A percentile compares a stretch with the other conserved stretches of the same genome.
phyloP scores from a whole-genome alignment of 345 rosid genomes.

The Alliaria petiolata region DNA sequence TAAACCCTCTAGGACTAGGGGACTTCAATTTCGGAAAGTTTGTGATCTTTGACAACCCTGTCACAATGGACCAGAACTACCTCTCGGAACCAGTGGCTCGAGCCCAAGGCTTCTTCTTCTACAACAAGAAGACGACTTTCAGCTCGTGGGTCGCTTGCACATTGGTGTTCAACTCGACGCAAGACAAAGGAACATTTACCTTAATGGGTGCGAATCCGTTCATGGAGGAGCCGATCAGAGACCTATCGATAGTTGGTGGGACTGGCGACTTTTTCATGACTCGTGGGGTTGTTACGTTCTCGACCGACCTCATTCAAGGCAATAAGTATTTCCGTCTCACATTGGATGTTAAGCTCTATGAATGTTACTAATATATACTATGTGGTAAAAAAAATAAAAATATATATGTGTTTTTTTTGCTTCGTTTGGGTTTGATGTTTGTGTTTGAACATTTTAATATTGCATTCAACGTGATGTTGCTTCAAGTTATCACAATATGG shows the following conservation, averaged over 20 bases:
- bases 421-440: neutral
- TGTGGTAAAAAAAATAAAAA: too few species aligned
- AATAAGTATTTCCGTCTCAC: neutral
- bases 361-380: constrained; percentile 9
- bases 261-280: constrained; percentile 77
- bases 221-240: constrained; percentile 56
- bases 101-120: constrained; percentile 61
- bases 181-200: constrained; percentile 48
- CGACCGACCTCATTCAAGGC: constrained; percentile 29
- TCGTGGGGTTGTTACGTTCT: constrained; percentile 55
- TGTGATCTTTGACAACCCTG: constrained; percentile 51
- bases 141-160: constrained; percentile 48
- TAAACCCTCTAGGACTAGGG: constrained; percentile 21
- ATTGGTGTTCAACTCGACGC: constrained; percentile 51
- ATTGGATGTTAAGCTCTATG: constrained; percentile 11
- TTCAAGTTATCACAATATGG: neutral
- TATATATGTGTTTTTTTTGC: neutral
- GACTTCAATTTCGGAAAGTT: constrained; percentile 36
- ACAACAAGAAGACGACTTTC: constrained; percentile 34
- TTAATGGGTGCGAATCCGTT: constrained; percentile 53
- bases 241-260: constrained; percentile 56
- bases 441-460: neutral
- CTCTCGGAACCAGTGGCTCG: constrained; percentile 38
- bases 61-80: constrained; percentile 38
- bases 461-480: neutral